Percentiles rank a stretch among this genome's conserved stretches.
phyloP scores from a whole-genome alignment of 176 grass and related monocot genomes.

The Chloris gayana region DNA sequence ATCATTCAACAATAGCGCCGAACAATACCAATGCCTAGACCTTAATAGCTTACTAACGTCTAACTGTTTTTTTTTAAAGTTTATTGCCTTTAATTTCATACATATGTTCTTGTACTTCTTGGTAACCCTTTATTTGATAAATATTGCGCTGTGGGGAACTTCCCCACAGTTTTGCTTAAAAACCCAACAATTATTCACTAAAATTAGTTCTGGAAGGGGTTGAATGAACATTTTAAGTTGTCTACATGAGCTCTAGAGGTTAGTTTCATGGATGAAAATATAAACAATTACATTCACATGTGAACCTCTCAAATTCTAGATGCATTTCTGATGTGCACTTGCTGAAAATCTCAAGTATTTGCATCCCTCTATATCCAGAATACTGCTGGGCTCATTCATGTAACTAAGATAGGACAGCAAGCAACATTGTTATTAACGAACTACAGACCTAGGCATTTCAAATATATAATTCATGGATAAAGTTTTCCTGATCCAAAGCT shows the following conservation, averaged over 20 bases:
- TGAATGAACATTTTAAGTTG: neutral
- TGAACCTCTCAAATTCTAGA: neutral
- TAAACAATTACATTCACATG: neutral
- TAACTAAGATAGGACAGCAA: neutral
- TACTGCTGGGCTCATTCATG: neutral
- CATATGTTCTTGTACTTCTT: too few relatives aligned
- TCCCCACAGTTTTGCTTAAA: neutral
- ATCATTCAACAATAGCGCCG: neutral
- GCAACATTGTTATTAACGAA: constrained; percentile 4
- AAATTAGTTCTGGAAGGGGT: constrained; percentile 2
- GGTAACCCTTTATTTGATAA: too few relatives aligned
- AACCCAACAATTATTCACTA: neutral
- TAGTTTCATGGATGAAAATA: neutral
- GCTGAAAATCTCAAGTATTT: neutral
- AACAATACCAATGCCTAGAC: neutral
- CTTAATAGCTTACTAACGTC: too few relatives aligned
- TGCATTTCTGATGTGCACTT: neutral
- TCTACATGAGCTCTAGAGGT: neutral
- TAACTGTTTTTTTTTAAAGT: too few relatives aligned
- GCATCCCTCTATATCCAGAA: neutral
- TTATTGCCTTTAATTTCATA: too few relatives aligned
- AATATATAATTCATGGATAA: constrained; percentile 17
- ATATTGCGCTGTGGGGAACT: too few relatives aligned
- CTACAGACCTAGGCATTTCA: neutral
- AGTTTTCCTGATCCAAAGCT: neutral